phyloP scores from a whole-genome alignment of 2,329 filamentous ascomycete species.

The Dactylonectria estremocensis region DNA sequence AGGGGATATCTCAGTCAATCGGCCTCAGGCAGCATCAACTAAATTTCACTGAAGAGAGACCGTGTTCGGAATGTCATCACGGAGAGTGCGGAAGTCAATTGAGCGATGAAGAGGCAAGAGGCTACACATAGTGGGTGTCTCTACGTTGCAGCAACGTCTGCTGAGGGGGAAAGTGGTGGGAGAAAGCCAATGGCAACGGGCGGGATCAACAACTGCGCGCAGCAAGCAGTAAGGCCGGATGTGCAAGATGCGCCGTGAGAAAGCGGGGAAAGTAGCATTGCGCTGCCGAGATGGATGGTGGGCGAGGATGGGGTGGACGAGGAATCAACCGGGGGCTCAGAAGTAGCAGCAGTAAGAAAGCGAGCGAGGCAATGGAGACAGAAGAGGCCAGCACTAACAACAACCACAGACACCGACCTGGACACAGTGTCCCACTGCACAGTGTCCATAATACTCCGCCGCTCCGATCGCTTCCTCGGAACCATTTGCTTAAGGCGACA shows the following conservation, averaged over 20 bases:
- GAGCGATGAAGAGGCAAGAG: background rate
- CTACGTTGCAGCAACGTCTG: background rate
- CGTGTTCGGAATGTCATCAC: constrained; percentile 5
- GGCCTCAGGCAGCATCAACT: constrained; percentile 7
- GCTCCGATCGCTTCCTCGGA: background rate
- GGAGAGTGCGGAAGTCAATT: constrained; percentile 8
- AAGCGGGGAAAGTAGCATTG: constrained; percentile 46
- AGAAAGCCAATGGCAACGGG: background rate
- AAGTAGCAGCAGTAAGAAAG: background rate
- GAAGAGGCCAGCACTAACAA: background rate
- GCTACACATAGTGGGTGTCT: background rate
- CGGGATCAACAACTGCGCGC: background rate
- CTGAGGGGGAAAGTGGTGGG: background rate
- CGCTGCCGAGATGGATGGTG: constrained; percentile 24
- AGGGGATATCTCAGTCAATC: background rate
- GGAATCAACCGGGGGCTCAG: constrained; percentile 1
- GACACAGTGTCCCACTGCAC: constrained; percentile 8
- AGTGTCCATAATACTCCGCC: background rate
- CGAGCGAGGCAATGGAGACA: background rate
- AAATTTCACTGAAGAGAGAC: background rate
- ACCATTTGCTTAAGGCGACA: background rate
- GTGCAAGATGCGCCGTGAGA: constrained; percentile 18
- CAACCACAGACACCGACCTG: background rate
- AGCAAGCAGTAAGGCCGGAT: background rate
- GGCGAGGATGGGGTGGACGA: constrained; percentile 12